Evolutionary conservation across 2,329 filamentous ascomycete species (phyloP).

Genomic region (Coniochaeta sp.): DNA sequence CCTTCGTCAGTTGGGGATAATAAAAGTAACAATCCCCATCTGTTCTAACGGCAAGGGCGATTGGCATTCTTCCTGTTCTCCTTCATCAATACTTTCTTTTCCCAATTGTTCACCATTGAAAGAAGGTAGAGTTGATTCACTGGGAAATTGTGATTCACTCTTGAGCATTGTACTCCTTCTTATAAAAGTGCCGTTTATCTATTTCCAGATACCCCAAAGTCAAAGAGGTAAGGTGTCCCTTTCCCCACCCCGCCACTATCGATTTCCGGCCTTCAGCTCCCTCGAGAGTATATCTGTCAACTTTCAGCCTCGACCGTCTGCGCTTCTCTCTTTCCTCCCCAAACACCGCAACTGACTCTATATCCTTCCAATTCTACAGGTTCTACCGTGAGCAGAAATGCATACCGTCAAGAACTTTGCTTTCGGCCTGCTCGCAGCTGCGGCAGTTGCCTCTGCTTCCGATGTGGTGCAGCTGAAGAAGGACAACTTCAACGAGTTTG

Average conservation of each 20-base stretch:
- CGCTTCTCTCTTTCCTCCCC: neutral
- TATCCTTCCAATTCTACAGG: neutral
- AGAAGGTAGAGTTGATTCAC: neutral
- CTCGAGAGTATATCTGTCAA: neutral
- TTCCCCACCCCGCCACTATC: constrained; percentile 1
- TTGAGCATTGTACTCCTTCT: no score
- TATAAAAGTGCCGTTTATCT: no score
- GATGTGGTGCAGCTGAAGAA: constrained; percentile 82
- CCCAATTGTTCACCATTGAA: neutral
- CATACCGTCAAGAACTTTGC: constrained; percentile 40
- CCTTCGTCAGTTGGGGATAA: no score
- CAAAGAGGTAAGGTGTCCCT: constrained; percentile 23
- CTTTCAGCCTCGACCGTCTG: neutral
- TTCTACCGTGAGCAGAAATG: constrained; percentile 28
- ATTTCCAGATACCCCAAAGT: constrained; percentile 22
- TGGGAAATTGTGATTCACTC: neutral
- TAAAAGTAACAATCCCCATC: constrained; percentile 2
- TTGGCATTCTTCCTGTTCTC: neutral
- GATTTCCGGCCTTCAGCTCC: constrained; percentile 1
- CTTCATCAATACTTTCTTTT: neutral
- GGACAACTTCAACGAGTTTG: constrained; percentile 80
- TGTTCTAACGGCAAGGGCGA: neutral
- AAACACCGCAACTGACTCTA: neutral
- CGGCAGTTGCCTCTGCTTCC: constrained; percentile 58
- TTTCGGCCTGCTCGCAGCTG: constrained; percentile 47